Conservation (phyloP, 2,329 filamentous ascomycete genomes). For the Bipolaris cookei region DNA sequence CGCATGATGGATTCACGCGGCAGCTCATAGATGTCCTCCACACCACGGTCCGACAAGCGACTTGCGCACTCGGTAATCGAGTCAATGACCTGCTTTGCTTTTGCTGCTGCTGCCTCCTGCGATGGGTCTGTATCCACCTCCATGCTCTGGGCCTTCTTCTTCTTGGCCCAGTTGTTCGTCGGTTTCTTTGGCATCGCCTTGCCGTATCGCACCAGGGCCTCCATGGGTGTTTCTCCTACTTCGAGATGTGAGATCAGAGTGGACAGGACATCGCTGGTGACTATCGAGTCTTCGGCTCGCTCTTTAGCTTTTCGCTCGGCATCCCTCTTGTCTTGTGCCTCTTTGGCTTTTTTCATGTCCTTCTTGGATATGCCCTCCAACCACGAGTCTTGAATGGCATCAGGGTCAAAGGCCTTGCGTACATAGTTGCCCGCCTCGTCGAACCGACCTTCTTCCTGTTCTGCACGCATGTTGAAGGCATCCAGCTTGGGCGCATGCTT, state of each 20-base stretch:
- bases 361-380: slow-evolving; percentile 91
- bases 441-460: slow-evolving; percentile 91
- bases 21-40: slow-evolving; percentile 89
- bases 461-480: slow-evolving; percentile 90
- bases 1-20: slow-evolving; percentile 83
- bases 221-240: slow-evolving; percentile 81
- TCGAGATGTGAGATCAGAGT: slow-evolving; percentile 76
- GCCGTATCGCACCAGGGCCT: slow-evolving; percentile 82
- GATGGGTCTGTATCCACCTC: slow-evolving; percentile 68
- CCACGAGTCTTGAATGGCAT: slow-evolving; percentile 91
- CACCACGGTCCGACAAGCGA: slow-evolving; percentile 79
- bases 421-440: slow-evolving; percentile 92
- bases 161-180: slow-evolving; percentile 56
- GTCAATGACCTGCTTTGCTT: slow-evolving; percentile 76
- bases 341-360: slow-evolving; percentile 86
- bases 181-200: slow-evolving; percentile 60
- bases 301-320: slow-evolving; percentile 74
- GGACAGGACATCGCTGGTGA: slow-evolving; percentile 75
- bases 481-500: slow-evolving; percentile 92
- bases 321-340: slow-evolving; percentile 85
- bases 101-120: slow-evolving; percentile 71
- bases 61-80: slow-evolving; percentile 89
- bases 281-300: slow-evolving; percentile 74
- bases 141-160: slow-evolving; percentile 63
- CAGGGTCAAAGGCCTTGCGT: slow-evolving; percentile 84